Evolutionary conservation across 768 basidiomycete genomes (phyloP).

Genomic region (Collybia mongolica): DNA sequence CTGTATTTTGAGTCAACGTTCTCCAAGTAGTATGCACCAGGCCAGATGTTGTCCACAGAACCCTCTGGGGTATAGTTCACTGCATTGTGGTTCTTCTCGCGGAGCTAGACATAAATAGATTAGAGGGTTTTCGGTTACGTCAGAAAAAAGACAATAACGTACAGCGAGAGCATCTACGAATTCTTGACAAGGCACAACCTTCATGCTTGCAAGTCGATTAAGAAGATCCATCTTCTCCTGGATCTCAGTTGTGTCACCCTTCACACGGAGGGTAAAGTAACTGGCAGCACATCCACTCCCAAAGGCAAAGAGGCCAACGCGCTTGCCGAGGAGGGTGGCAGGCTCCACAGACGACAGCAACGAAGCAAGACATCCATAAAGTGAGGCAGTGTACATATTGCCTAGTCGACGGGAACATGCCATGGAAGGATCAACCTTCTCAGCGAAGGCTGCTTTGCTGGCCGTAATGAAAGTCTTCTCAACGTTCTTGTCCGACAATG

Average conservation of each 20-base stretch:
- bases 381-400: conserved; percentile 98
- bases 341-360: conserved; percentile 76
- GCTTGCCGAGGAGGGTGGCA: conserved; percentile 71
- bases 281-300: conserved; percentile 93
- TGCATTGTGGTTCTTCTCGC: conserved; percentile 96
- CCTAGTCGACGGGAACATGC: conserved; percentile 88
- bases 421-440: conserved; percentile 80
- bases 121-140: conserved; percentile 8
- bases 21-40: conserved; percentile 90
- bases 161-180: conserved; percentile 84
- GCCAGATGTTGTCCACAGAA: conserved; percentile 89
- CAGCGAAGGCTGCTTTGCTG: conserved; percentile 72
- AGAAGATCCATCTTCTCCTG: conserved; percentile 79
- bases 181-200: conserved; percentile 88
- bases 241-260: conserved; percentile 86
- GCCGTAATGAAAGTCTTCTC: conserved; percentile 92
- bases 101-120: conserved; percentile 54
- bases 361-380: conserved; percentile 93
- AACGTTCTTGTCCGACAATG: conserved; percentile 90
- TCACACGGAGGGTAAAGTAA: conserved; percentile 87
- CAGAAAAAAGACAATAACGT: conserved; percentile 22
- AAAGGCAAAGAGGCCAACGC: conserved; percentile 94
- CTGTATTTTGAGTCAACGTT: conserved; percentile 89
- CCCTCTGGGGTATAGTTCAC: conserved; percentile 83
- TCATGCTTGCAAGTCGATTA: conserved; percentile 77